Conservation (phyloP, 1,284 basidiomycete species). For the Moniliophthora roreri region DNA sequence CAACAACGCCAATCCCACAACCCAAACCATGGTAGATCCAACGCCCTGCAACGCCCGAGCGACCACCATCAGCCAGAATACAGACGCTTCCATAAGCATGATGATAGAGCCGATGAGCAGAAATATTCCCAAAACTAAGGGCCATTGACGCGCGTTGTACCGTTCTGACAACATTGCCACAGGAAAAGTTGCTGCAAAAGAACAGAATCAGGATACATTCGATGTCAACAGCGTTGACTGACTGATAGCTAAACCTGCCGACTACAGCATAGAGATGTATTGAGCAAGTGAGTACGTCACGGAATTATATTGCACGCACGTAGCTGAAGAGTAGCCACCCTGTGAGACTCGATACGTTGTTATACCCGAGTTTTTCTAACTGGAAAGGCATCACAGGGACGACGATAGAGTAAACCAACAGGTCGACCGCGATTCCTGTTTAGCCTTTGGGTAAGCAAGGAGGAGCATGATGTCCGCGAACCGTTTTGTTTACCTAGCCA, state of each 20-base stretch:
- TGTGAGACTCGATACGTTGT: not conserved
- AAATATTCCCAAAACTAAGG: constrained; percentile 60
- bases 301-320: too few relatives aligned
- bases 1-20: constrained; percentile 72
- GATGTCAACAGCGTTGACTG: constrained; percentile 22
- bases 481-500: constrained; percentile 3
- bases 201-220: not conserved
- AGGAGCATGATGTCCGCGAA: too few relatives aligned
- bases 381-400: constrained; percentile 9
- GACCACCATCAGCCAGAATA: constrained; percentile 70
- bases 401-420: constrained; percentile 9
- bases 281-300: too few relatives aligned
- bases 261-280: too few relatives aligned
- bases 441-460: not conserved
- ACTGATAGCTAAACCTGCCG: constrained; percentile 52
- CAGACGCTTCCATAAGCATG: constrained; percentile 76
- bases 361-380: constrained; percentile 4
- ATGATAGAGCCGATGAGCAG: constrained; percentile 60
- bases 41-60: constrained; percentile 74
- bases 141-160: constrained; percentile 52
- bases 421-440: constrained; percentile 5
- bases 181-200: constrained; percentile 59
- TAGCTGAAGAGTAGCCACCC: constrained; percentile 10
- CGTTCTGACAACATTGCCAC: constrained; percentile 69
- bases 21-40: constrained; percentile 75